phyloP scores from a whole-genome alignment of 805 yeast genomes.

The Spathaspora sp. region DNA sequence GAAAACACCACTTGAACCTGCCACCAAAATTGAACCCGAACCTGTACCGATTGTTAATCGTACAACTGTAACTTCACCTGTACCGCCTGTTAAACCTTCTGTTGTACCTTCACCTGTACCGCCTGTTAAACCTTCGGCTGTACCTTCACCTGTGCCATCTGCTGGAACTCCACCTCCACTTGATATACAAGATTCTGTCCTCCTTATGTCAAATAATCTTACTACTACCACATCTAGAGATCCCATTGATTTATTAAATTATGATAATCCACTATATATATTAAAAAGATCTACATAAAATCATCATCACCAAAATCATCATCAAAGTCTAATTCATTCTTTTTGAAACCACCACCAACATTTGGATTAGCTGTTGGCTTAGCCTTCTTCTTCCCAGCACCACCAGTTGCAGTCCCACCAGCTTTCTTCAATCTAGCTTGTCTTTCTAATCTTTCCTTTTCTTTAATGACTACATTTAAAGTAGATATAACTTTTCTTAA shows the following conservation, averaged over 20 bases:
- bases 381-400: constrained; percentile 94
- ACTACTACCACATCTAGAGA: neutral
- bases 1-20: no score
- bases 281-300: constrained; percentile 55
- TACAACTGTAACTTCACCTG: no score
- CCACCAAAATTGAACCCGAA: no score
- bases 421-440: constrained; percentile 76
- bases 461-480: constrained; percentile 73
- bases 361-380: constrained; percentile 69
- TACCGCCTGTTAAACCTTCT: no score
- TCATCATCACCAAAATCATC: constrained; percentile 76
- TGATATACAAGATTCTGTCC: no score
- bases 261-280: constrained; percentile 1
- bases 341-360: constrained; percentile 50
- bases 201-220: no score
- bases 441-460: constrained; percentile 88
- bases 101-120: no score
- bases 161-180: no score
- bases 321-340: constrained; percentile 50
- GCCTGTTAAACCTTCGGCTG: no score
- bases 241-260: constrained; percentile 5
- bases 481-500: constrained; percentile 84
- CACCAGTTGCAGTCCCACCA: constrained; percentile 86
- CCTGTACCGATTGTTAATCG: no score
- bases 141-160: no score